Conservation (phyloP, 2,329 filamentous ascomycete species). For the Purpureocillium takamizusanense region DNA sequence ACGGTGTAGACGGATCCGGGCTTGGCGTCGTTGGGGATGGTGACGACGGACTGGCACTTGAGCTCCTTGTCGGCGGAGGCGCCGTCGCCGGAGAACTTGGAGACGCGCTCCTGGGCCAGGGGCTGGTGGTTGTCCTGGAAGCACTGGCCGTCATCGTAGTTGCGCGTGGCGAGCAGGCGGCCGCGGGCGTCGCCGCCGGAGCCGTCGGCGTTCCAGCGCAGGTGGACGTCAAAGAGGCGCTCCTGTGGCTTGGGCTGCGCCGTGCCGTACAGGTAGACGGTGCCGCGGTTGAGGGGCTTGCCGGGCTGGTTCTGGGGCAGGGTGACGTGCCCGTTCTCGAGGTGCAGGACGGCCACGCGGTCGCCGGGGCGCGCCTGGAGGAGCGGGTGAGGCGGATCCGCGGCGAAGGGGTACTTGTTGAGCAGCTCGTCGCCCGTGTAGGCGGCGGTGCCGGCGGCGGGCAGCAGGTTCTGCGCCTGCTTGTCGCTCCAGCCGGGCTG, state of each 20-base stretch:
- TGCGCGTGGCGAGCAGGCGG: conserved; percentile 63
- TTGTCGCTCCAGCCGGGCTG: conserved; percentile 46
- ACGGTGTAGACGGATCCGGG: conserved; percentile 62
- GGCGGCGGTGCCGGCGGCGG: conserved; percentile 39
- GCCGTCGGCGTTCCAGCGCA: conserved; percentile 70
- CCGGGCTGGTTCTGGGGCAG: conserved; percentile 43
- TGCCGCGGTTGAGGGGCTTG: conserved; percentile 59
- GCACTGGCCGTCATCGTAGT: conserved; percentile 87
- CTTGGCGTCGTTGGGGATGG: conserved; percentile 59
- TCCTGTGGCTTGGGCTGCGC: conserved; percentile 43
- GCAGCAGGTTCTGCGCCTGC: conserved; percentile 55
- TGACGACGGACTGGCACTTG: conserved; percentile 74
- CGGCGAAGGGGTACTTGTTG: conserved; percentile 24
- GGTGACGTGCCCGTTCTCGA: conserved; percentile 71
- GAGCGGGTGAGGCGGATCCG: conserved; percentile 46
- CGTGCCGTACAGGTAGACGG: conserved; percentile 69
- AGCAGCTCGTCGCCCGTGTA: conserved; percentile 53
- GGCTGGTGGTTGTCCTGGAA: conserved; percentile 61
- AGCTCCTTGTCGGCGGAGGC: conserved; percentile 49
- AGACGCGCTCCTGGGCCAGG: conserved; percentile 51
- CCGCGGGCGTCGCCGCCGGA: conserved; percentile 74
- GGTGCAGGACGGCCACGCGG: conserved; percentile 56
- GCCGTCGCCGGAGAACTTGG: conserved; percentile 43
- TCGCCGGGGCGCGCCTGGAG: conserved; percentile 54
- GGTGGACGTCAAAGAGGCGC: conserved; percentile 55